A percentile compares a stretch with the other conserved stretches of the same genome.
Evolutionary conservation across 768 basidiomycete species (phyloP).

Genomic region (Leccinum olivaceopallidum): DNA sequence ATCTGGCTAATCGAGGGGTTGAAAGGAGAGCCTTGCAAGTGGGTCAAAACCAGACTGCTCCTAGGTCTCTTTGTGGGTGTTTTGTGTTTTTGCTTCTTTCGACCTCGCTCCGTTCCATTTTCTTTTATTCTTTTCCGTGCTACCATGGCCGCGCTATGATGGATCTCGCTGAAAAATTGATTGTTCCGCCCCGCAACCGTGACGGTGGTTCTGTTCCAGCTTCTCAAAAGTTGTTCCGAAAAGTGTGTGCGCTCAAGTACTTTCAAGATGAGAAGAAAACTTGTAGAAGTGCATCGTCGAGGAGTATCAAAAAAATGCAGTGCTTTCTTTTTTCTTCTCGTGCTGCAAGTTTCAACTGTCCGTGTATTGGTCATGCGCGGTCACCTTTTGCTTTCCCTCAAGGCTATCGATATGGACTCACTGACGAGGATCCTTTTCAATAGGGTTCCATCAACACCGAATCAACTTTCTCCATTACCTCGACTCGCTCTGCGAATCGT

Average conservation of each 20-base stretch:
- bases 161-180: background rate
- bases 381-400: background rate
- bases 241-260: conserved; percentile 84
- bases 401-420: background rate
- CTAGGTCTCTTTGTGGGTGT: background rate
- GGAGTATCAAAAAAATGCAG: conserved; percentile 77
- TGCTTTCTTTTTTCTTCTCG: background rate
- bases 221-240: conserved; percentile 47
- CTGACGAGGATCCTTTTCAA: background rate
- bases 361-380: background rate
- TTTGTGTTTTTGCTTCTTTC: background rate
- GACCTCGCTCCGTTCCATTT: background rate
- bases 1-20: background rate
- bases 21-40: background rate
- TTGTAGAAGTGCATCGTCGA: conserved; percentile 93
- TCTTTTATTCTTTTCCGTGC: background rate
- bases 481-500: conserved; percentile 83
- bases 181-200: background rate
- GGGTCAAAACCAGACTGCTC: background rate
- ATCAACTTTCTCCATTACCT: conserved; percentile 94
- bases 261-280: conserved; percentile 84
- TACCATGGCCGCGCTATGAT: background rate
- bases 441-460: conserved; percentile 87
- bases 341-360: background rate
- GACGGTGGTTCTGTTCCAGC: no score